Conservation (phyloP, 2,329 filamentous ascomycete species). For the Scytalidium lignicola region DNA sequence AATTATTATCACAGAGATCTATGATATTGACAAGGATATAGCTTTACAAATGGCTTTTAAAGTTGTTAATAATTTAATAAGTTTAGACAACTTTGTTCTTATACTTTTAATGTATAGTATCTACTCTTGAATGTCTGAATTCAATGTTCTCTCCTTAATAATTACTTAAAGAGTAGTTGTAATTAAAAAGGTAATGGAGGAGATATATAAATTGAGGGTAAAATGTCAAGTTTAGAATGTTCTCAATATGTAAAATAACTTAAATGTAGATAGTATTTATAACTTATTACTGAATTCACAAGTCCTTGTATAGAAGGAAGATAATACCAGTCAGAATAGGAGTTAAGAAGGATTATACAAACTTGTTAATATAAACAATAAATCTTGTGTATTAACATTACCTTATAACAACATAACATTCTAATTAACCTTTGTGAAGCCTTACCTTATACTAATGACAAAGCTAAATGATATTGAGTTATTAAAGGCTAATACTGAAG, state of each 20-base stretch:
- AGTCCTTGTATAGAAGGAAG: conserved; percentile 8
- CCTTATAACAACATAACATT: conserved; percentile 3
- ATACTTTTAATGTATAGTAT: conserved; percentile 8
- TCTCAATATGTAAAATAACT: conserved; percentile 1
- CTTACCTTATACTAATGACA: background rate
- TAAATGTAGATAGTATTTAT: background rate
- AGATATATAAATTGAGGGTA: conserved; percentile 4
- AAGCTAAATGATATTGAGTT: background rate
- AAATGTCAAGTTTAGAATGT: conserved; percentile 2
- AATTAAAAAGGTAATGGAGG: conserved; percentile 3
- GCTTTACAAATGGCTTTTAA: conserved; percentile 11
- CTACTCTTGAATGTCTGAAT: conserved; percentile 4
- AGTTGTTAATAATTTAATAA: conserved; percentile 9
- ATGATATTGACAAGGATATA: conserved; percentile 1
- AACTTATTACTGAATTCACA: conserved; percentile 3
- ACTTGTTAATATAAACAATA: conserved; percentile 3
- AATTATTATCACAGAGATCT: conserved; percentile 6
- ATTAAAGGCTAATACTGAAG: background rate
- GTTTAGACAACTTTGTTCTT: conserved; percentile 6
- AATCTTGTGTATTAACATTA: conserved; percentile 6
- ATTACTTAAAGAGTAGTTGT: conserved; percentile 4
- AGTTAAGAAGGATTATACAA: conserved; percentile 5
- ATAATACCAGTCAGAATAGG: conserved; percentile 1
- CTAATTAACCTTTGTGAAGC: conserved; percentile 6
- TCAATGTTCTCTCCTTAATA: background rate